A percentile compares a stretch with the other conserved stretches of the same genome.
Evolutionary conservation across 2,329 filamentous ascomycete genomes (phyloP).

Genomic region (Xylariaceae sp.): DNA sequence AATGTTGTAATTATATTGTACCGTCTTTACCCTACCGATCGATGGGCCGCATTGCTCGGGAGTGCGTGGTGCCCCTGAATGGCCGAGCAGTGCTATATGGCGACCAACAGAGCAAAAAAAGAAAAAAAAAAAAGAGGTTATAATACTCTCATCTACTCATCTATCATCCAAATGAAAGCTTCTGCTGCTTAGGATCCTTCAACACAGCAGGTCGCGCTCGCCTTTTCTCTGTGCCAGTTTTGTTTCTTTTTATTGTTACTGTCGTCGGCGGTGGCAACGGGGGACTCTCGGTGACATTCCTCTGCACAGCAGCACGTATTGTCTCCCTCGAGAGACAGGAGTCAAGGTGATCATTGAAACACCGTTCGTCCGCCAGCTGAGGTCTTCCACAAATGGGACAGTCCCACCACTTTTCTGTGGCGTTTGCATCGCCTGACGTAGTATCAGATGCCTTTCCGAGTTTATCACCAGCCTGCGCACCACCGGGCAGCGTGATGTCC

Average conservation of each 20-base stretch:
- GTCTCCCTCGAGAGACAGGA: constrained; percentile 79
- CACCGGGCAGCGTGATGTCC: background rate
- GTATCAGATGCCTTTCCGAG: constrained; percentile 26
- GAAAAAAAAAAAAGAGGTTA: background rate
- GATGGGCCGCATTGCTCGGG: too few species aligned
- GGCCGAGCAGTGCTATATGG: too few species aligned
- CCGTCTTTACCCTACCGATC: too few species aligned
- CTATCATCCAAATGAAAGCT: constrained; percentile 45
- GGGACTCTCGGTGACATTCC: constrained; percentile 32
- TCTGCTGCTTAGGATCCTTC: constrained; percentile 31
- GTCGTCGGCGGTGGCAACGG: constrained; percentile 27
- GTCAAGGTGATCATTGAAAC: constrained; percentile 90
- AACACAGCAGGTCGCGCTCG: constrained; percentile 18
- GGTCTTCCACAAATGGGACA: constrained; percentile 83
- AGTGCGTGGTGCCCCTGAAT: too few species aligned
- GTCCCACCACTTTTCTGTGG: constrained; percentile 59
- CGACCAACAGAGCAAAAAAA: too few species aligned
- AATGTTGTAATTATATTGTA: too few species aligned
- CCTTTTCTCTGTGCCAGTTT: constrained; percentile 26
- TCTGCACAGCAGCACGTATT: constrained; percentile 75
- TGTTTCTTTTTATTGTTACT: constrained; percentile 36
- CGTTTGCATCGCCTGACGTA: background rate
- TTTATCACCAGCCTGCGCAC: constrained; percentile 18
- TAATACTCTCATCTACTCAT: background rate
- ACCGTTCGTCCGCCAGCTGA: constrained; percentile 66